Base-by-base conservation (phyloP, 164 flowering plant species). In the Amborella trichopoda region DNA sequence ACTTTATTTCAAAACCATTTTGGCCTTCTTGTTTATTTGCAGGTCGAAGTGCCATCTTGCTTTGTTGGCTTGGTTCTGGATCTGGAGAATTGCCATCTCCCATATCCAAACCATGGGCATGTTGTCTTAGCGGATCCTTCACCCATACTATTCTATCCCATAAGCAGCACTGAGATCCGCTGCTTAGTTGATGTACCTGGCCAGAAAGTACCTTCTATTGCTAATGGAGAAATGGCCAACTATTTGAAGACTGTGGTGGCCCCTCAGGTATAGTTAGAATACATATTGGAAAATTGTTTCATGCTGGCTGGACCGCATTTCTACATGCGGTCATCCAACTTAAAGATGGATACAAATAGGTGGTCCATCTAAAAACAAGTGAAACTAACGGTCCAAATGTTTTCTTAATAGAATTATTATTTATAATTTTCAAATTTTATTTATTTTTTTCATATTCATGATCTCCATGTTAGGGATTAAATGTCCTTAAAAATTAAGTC, bases 181-280 rank as follows among this genome's bases (percentile, higher is more conserved):
- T 88, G 96, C 60, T 73, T 88, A 62, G 96, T 88, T 64, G 96
- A 88, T 67, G 85, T 88, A 24, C 94, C 96, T 53, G 96, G 96
- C 28, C 77, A 84, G 64, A 88, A 72, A 59, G 88, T 88, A 40
- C 96, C 96, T 17, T 84, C 94, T 25, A 60, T 88, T 62, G 72
- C 94, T 33, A 88, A 66, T 58, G 96, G 96, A 32, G 94, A 88
- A 67, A 76, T 88, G 94, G 76, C 72, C 28, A 70, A 75, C 19
- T 88, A 88, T 66, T 65, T 88, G 73, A 88, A 81, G 63, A 75
- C 68, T 16, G 68, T 67, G 18, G 84, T 88, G 47, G 91, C 94
- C 59, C 91, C 94, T 21, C 96, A 88, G 86, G 94, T 88, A 69
- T 48, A 26, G 20, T 9, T 16, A 6, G 6, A 18, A 30, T 1